These are phyloP conservation scores for Aschersonia sp. DNA, from an alignment of 2,329 filamentous ascomycete genomes.

Conservation along the genomic window DNA sequence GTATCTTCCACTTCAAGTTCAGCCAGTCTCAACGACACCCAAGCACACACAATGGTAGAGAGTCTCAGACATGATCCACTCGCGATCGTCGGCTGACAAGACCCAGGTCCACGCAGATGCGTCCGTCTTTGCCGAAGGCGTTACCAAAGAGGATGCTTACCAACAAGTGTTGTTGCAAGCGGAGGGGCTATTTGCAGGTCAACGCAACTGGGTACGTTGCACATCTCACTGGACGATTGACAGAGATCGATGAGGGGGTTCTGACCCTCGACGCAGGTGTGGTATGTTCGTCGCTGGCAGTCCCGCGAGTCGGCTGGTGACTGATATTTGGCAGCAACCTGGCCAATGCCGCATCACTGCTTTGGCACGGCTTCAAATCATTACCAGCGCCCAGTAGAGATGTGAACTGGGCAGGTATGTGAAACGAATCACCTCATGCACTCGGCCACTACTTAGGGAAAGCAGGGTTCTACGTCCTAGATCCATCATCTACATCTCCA, in stretches of 20 bases:
- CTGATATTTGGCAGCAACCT: slow-evolving; percentile 35
- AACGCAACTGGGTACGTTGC: slow-evolving; percentile 60
- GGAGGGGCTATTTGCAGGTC: slow-evolving; percentile 52
- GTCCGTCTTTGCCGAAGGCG: slow-evolving; percentile 51
- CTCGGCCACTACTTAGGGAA: neutral
- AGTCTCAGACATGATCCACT: neutral
- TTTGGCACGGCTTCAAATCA: slow-evolving; percentile 70
- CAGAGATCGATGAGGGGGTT: neutral
- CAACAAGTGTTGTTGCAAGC: slow-evolving; percentile 59
- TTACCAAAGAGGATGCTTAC: slow-evolving; percentile 60
- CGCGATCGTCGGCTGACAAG: neutral
- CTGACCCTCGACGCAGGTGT: slow-evolving; percentile 5
- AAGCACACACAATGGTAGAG: neutral
- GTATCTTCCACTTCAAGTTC: neutral
- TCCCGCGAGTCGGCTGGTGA: neutral
- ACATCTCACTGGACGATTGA: neutral
- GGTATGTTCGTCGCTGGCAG: slow-evolving; percentile 4
- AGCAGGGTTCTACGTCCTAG: slow-evolving; percentile 58
- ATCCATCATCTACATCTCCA: slow-evolving; percentile 26
- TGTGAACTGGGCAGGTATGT: slow-evolving; percentile 62
- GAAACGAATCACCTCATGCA: neutral
- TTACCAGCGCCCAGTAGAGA: slow-evolving; percentile 47
- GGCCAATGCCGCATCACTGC: slow-evolving; percentile 57
- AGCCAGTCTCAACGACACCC: neutral
- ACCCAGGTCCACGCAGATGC: slow-evolving; percentile 62